phyloP scores from a whole-genome alignment of 169 alveolate species.

The Plasmodium falciparum region DNA sequence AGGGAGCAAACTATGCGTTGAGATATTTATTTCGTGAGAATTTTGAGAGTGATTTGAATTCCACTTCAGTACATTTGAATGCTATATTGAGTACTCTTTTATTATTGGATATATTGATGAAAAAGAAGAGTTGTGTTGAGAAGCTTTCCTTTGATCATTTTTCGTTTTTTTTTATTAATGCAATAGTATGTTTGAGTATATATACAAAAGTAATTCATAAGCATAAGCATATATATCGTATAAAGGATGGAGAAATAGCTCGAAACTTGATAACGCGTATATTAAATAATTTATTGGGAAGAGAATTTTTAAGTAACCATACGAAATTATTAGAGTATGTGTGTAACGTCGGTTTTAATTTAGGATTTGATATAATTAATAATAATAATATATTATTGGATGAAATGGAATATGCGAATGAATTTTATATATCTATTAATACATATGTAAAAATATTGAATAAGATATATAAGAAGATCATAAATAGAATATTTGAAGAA shows the following conservation, averaged over 20 bases:
- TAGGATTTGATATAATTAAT: conserved; percentile 71
- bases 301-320: conserved; percentile 63
- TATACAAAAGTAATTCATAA: conserved; percentile 62
- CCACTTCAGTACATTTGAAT: conserved; percentile 50
- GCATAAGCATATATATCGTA: conserved; percentile 36
- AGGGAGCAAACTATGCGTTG: conserved; percentile 60
- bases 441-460: conserved; percentile 57
- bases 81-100: conserved; percentile 48
- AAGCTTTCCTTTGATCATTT: conserved; percentile 56
- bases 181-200: conserved; percentile 67
- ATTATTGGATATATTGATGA: conserved; percentile 63
- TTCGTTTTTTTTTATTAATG: conserved; percentile 58
- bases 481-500: conserved; percentile 53
- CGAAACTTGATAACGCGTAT: conserved; percentile 49
- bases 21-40: conserved; percentile 45
- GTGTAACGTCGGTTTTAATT: conserved; percentile 32
- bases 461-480: conserved; percentile 58
- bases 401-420: conserved; percentile 12
- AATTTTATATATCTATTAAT: conserved; percentile 41
- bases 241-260: conserved; percentile 60
- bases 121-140: conserved; percentile 58
- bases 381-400: conserved; percentile 37
- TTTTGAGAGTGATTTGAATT: conserved; percentile 29
- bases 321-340: conserved; percentile 61
- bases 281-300: conserved; percentile 43